These are phyloP conservation scores for Mortierella sp. DNA, from an alignment of 371 early-diverging fungal genomes.

Conservation along the genomic window DNA sequence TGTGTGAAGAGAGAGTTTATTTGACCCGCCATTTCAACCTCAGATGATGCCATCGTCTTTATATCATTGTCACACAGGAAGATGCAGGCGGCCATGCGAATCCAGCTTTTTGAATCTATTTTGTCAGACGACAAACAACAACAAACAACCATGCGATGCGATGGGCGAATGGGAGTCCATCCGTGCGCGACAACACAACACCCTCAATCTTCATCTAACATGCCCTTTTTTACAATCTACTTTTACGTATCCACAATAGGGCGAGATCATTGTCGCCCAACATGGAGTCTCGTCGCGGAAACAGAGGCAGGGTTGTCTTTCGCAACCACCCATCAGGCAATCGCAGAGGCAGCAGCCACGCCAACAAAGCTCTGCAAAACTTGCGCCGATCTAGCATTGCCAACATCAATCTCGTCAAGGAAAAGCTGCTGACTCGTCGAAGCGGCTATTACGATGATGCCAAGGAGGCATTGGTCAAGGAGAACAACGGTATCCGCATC, in stretches of 20 bases:
- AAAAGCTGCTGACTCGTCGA: constrained; percentile 40
- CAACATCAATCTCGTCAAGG: constrained; percentile 48
- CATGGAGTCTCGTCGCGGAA: constrained; percentile 34
- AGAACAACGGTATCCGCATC: constrained; percentile 72
- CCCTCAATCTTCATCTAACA: background rate
- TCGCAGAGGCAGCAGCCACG: constrained; percentile 5
- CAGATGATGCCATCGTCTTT: constrained; percentile 23
- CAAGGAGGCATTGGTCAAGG: constrained; percentile 67
- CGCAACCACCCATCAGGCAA: constrained; percentile 18
- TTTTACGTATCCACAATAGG: constrained; percentile 7
- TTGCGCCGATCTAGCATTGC: constrained; percentile 48
- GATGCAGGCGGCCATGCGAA: background rate
- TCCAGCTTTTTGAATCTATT: background rate
- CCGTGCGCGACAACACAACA: background rate
- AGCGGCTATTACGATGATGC: constrained; percentile 63
- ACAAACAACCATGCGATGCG: constrained; percentile 1
- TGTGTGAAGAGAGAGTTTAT: background rate
- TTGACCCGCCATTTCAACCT: constrained; percentile 4
- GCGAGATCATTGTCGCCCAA: constrained; percentile 53
- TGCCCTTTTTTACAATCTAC: background rate
- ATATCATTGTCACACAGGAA: background rate
- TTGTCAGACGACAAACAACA: background rate
- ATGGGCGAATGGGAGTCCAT: background rate
- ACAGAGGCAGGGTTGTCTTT: constrained; percentile 39
- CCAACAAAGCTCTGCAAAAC: constrained; percentile 33